Percentiles rank a stretch among this genome's conserved stretches.
Evolutionary conservation across 768 basidiomycete species (phyloP).

Genomic region (Hericium alpestre): DNA sequence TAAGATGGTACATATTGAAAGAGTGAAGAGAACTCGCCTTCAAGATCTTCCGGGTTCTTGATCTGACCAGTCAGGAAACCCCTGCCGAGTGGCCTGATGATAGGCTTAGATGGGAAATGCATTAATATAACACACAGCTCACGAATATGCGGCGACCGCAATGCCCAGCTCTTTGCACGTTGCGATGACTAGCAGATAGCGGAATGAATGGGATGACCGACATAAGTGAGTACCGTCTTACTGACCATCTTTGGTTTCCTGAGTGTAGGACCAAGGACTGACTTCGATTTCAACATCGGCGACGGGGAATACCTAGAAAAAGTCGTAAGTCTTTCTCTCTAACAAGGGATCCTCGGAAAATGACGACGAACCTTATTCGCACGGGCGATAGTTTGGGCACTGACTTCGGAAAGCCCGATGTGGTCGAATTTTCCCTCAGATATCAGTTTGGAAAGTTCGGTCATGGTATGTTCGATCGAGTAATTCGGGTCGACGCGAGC

Average conservation of each 20-base stretch:
- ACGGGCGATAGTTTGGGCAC: constrained; percentile 31
- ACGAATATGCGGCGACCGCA: constrained; percentile 53
- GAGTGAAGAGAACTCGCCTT: constrained; percentile 12
- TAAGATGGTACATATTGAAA: not conserved
- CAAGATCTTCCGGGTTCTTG: constrained; percentile 25
- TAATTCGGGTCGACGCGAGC: constrained; percentile 35
- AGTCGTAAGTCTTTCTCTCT: not conserved
- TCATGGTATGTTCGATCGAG: constrained; percentile 35
- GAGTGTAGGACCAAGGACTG: constrained; percentile 50
- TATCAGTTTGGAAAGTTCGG: constrained; percentile 31
- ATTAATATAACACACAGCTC: constrained; percentile 4
- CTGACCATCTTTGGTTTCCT: constrained; percentile 35
- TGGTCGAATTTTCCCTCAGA: constrained; percentile 49
- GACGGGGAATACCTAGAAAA: constrained; percentile 29
- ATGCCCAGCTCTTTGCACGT: constrained; percentile 44
- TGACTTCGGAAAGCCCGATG: constrained; percentile 50
- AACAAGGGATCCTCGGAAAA: no score
- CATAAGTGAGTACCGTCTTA: not conserved
- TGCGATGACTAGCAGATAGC: constrained; percentile 30
- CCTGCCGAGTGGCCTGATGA: constrained; percentile 37
- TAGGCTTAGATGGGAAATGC: not conserved
- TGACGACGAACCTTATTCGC: constrained; percentile 20
- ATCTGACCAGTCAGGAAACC: constrained; percentile 45
- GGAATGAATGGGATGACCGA: not conserved
- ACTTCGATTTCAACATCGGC: constrained; percentile 58